phyloP scores from a whole-genome alignment of 116 monocot genomes.

The Dioscorea cayenensis region DNA sequence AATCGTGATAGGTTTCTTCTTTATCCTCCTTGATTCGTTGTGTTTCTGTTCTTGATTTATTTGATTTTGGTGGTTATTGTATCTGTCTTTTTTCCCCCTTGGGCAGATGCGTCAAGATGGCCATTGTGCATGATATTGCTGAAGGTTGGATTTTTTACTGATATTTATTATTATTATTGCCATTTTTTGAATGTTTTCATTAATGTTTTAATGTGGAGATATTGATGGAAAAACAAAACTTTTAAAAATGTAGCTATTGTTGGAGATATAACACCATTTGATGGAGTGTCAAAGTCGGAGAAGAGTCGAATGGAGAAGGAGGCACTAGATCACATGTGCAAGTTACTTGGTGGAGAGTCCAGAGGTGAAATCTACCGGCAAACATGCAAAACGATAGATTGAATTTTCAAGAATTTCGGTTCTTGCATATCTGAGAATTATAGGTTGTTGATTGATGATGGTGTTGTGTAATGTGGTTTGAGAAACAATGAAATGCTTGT shows the following conservation, averaged over 20 bases:
- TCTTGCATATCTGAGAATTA: neutral
- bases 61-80: neutral
- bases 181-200: neutral
- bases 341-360: conserved; percentile 64
- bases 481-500: neutral
- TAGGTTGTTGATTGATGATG: too few relatives aligned
- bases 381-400: too few relatives aligned
- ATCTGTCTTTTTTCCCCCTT: neutral
- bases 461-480: neutral
- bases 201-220: neutral
- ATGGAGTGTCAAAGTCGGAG: conserved; percentile 77
- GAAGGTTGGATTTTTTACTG: conserved; percentile 46
- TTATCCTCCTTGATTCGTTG: neutral
- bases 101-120: conserved; percentile 84
- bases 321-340: conserved; percentile 86
- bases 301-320: conserved; percentile 83
- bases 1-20: conserved; percentile 67
- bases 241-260: conserved; percentile 58
- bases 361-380: conserved; percentile 47
- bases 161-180: neutral
- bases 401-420: neutral
- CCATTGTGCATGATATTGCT: conserved; percentile 95
- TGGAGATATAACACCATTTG: conserved; percentile 87
- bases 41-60: neutral
- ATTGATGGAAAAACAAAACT: neutral